Evolutionary conservation across 2,329 filamentous ascomycete species (phyloP).

Genomic region (Gaeumannomyces sp.): DNA sequence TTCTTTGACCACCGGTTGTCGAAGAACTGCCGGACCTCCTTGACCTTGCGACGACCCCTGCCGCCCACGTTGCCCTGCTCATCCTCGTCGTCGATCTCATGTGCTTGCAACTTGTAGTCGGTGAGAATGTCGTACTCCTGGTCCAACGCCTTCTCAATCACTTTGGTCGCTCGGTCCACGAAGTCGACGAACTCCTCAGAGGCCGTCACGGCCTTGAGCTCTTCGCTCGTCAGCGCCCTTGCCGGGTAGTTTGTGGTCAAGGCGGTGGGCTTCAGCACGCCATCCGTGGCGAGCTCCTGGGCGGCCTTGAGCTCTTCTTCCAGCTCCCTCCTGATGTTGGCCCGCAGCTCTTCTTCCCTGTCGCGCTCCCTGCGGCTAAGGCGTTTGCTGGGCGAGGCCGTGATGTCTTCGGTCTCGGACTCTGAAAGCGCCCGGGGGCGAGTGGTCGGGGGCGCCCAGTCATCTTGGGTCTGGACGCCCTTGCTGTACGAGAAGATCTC

Average conservation of each 20-base stretch:
- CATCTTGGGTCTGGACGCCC: conserved; percentile 83
- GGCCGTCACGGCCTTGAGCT: conserved; percentile 81
- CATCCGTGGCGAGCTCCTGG: conserved; percentile 52
- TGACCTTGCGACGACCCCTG: conserved; percentile 68
- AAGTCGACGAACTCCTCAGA: conserved; percentile 95
- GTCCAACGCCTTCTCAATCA: conserved; percentile 91
- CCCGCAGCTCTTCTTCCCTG: conserved; percentile 81
- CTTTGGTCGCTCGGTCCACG: conserved; percentile 90
- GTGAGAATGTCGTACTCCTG: conserved; percentile 94
- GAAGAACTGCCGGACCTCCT: conserved; percentile 88
- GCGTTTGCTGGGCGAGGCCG: conserved; percentile 62
- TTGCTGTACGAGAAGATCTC: conserved; percentile 97
- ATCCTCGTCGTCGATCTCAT: conserved; percentile 74
- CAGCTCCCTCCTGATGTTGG: conserved; percentile 79
- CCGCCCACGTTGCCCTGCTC: conserved; percentile 69
- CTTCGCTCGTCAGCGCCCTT: conserved; percentile 73
- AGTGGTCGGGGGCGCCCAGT: conserved; percentile 54
- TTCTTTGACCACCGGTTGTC: conserved; percentile 96
- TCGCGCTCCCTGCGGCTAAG: conserved; percentile 73
- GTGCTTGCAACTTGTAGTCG: conserved; percentile 81
- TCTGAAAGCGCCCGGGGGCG: conserved; percentile 49
- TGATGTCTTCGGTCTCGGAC: conserved; percentile 58
- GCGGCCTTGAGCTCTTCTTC: conserved; percentile 83
- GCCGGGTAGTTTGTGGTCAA: conserved; percentile 61
- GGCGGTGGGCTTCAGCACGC: conserved; percentile 35